Evolutionary conservation across 78 protist species (phyloP), one percentile per base, ranked within the genome.

Genomic region (Speleostelium caveatum): DNA sequence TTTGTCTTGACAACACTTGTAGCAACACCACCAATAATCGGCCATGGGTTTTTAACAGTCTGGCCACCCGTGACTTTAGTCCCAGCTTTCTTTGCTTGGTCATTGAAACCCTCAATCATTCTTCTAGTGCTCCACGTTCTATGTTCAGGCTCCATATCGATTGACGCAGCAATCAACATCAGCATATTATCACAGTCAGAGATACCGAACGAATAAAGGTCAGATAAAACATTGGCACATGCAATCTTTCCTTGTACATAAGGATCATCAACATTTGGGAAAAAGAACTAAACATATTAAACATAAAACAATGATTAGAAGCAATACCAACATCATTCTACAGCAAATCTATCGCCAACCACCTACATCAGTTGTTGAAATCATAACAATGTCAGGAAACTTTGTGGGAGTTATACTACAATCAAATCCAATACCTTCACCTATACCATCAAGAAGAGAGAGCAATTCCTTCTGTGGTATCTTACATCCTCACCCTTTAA

Each of bases 11-110:
- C 0, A 30, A 96, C 96, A 26, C 96, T 3, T 10, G 83, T 73
- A 3, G 98, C 98, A 3, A 96, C 97, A 36, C 98, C 98, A 24
- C 98, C 98, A 45, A 97, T 88, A 1, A 97, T 86, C 14, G 94
- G 96, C 94, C 96, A 90, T 56, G 86, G 86, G 41, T 75, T 73
- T 42, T 67, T 60, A 22, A 96, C 97, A 0, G 95, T 94, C 42
- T 97, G 98, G 0, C 98, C 98, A 24, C 98, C 98, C 8, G 89
- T 85, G 2, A 97, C 97, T 22, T 59, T 55, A 16, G 89, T 94
- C 33, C 96, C 96, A 0, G 96, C 96, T 0, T 17, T 32, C 6
- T 35, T 60, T 0, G 86, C 67, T 10, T 74, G 69, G 56, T 79
- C 96, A 49, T 61, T 86, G 30, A 95, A 96, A 32, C 98, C 98